phyloP scores from a whole-genome alignment of 2,329 filamentous ascomycete species.

The Monilinia fructicola region DNA sequence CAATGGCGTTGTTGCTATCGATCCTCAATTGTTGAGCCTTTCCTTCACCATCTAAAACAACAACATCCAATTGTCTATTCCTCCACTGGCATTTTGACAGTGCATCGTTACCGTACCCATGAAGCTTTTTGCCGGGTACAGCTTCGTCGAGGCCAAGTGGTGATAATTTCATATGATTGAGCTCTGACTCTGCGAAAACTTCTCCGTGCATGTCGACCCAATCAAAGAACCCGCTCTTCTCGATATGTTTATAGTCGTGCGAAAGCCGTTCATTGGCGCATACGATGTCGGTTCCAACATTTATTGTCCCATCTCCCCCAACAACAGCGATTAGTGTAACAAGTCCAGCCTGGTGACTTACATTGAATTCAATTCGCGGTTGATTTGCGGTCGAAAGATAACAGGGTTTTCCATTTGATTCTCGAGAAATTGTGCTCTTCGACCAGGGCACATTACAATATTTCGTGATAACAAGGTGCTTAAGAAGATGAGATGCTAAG shows the following conservation, averaged over 20 bases:
- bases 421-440: slow-evolving; percentile 55
- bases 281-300: slow-evolving; percentile 75
- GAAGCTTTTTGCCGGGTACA: slow-evolving; percentile 18
- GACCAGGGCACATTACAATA: slow-evolving; percentile 61
- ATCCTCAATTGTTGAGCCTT: slow-evolving; percentile 33
- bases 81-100: slow-evolving; percentile 36
- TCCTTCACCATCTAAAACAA: slow-evolving; percentile 21
- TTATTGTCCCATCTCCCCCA: slow-evolving; percentile 36
- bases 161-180: slow-evolving; percentile 56
- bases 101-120: slow-evolving; percentile 27
- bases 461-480: slow-evolving; percentile 66
- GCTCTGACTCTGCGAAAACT: slow-evolving; percentile 65
- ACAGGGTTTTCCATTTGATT: slow-evolving; percentile 49
- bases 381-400: slow-evolving; percentile 35
- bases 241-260: slow-evolving; percentile 59
- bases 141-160: slow-evolving; percentile 28
- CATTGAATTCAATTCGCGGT: slow-evolving; percentile 61
- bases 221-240: slow-evolving; percentile 58
- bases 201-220: slow-evolving; percentile 73
- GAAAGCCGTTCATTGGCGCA: slow-evolving; percentile 67
- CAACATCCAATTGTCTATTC: slow-evolving; percentile 28
- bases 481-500: slow-evolving; percentile 70
- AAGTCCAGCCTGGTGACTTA: slow-evolving; percentile 75
- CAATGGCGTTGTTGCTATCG: slow-evolving; percentile 45
- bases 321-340: slow-evolving; percentile 61